A percentile compares a stretch with the other conserved stretches of the same genome.
phyloP scores from a whole-genome alignment of 192 early-diverging fungal genomes.

The Phlyctochytrium bullatum region DNA sequence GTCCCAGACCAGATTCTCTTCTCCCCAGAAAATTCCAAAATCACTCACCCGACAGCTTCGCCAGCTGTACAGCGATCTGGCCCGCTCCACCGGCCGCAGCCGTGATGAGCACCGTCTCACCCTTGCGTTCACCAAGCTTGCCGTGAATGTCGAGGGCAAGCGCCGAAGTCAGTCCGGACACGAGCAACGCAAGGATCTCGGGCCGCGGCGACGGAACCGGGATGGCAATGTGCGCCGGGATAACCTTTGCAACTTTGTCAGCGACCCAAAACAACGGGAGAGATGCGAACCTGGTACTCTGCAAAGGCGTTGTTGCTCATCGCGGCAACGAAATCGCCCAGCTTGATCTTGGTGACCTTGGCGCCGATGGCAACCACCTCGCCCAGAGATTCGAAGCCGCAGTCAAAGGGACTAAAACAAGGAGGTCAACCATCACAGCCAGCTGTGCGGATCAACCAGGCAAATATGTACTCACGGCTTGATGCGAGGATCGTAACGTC shows the following conservation, averaged over 20 bases:
- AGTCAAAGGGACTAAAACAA: conserved; percentile 51
- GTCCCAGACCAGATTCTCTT: too few species aligned
- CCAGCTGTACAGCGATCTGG: conserved; percentile 61
- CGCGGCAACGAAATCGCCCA: conserved; percentile 35
- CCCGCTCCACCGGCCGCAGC: conserved; percentile 62
- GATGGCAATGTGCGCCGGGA: neutral
- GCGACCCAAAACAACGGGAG: neutral
- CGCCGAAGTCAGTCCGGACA: conserved; percentile 54
- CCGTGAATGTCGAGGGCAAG: conserved; percentile 50
- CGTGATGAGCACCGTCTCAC: conserved; percentile 57
- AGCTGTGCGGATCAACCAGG: neutral
- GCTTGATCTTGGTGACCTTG: conserved; percentile 20
- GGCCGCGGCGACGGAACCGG: conserved; percentile 8
- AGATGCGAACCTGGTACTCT: conserved; percentile 39
- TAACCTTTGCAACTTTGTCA: neutral
- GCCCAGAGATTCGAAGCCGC: conserved; percentile 57
- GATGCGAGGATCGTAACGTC: conserved; percentile 47
- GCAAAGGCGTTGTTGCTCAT: conserved; percentile 52
- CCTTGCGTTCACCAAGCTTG: conserved; percentile 30
- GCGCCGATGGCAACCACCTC: conserved; percentile 48
- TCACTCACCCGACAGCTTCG: conserved; percentile 38
- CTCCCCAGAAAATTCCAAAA: neutral
- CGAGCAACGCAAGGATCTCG: conserved; percentile 43
- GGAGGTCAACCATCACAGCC: neutral
- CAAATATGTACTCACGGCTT: conserved; percentile 42